Conservation (phyloP, 129 eudicot genomes). For the Pittosporum tobira region DNA sequence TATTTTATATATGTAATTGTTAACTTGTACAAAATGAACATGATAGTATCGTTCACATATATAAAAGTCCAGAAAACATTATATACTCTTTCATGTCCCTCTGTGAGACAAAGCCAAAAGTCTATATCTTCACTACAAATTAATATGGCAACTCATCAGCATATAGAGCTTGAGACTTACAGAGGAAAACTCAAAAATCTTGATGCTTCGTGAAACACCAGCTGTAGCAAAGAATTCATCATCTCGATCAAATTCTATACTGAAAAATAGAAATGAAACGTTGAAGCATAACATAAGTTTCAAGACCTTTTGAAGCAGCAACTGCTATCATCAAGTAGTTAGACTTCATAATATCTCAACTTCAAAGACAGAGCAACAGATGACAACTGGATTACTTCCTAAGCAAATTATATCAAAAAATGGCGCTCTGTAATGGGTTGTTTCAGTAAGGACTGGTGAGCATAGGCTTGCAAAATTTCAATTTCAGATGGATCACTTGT, state of each 20-base stretch:
- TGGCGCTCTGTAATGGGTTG: background rate
- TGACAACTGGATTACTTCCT: background rate
- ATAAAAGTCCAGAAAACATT: background rate
- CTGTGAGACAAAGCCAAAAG: background rate
- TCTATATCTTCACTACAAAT: background rate
- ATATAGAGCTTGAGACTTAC: conserved; percentile 32
- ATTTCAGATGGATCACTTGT: background rate
- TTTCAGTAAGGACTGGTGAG: background rate
- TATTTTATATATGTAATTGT: conserved; percentile 8
- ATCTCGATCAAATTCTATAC: conserved; percentile 94
- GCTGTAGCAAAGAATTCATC: conserved; percentile 96
- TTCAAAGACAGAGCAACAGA: background rate
- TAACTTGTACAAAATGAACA: conserved; percentile 5
- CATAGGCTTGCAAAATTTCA: background rate
- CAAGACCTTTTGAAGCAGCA: background rate
- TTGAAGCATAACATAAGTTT: background rate
- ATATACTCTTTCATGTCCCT: background rate
- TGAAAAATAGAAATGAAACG: conserved; percentile 23
- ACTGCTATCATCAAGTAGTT: too few relatives aligned
- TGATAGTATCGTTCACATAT: background rate
- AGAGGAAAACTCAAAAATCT: conserved; percentile 81
- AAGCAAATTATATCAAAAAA: background rate
- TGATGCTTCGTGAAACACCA: conserved; percentile 88
- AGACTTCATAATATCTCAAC: background rate
- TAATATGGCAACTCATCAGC: background rate